A percentile compares a stretch with the other conserved stretches of the same genome.
phyloP scores from a whole-genome alignment of 352 stramenopile genomes.

The Sclerospora graminicola region DNA sequence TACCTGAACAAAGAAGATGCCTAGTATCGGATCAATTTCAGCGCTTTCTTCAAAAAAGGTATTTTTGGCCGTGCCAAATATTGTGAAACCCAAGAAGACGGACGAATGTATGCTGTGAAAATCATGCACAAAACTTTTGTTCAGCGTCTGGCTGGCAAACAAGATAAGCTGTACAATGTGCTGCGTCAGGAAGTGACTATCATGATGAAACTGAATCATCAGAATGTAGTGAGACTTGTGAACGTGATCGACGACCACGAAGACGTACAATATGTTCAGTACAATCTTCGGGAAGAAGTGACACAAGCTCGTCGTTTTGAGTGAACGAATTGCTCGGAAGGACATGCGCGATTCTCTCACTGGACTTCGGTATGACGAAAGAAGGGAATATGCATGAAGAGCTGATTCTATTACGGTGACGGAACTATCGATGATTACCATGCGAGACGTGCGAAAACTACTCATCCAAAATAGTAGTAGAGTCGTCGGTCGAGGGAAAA shows the following conservation, averaged over 20 bases:
- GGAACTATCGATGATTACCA: too few relatives aligned
- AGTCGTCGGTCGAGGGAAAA: too few relatives aligned
- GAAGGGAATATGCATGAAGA: too few relatives aligned
- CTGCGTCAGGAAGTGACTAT: conserved; percentile 89
- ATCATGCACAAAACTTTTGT: conserved; percentile 87
- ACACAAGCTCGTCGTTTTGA: conserved; percentile 50
- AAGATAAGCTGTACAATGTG: conserved; percentile 77
- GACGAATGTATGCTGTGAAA: too few relatives aligned
- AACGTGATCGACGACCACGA: conserved; percentile 92
- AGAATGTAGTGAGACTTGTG: conserved; percentile 89
- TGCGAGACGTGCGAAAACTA: too few relatives aligned
- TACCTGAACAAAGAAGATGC: conserved; percentile 82
- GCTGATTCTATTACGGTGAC: too few relatives aligned
- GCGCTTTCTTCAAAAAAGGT: conserved; percentile 76
- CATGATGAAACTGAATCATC: conserved; percentile 93
- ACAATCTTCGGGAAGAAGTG: too few relatives aligned
- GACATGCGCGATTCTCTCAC: conserved; percentile 85
- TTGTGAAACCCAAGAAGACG: conserved; percentile 66
- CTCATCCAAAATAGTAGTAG: too few relatives aligned
- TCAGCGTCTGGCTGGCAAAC: conserved; percentile 76
- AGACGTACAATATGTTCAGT: conserved; percentile 93
- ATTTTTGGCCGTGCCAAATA: conserved; percentile 85
- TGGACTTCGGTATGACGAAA: conserved; percentile 87
- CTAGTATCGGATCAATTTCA: conserved; percentile 76
- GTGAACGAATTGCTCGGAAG: conserved; percentile 57